Conservation (phyloP, 2,329 filamentous ascomycete genomes). For the Emmonsia crescens region DNA sequence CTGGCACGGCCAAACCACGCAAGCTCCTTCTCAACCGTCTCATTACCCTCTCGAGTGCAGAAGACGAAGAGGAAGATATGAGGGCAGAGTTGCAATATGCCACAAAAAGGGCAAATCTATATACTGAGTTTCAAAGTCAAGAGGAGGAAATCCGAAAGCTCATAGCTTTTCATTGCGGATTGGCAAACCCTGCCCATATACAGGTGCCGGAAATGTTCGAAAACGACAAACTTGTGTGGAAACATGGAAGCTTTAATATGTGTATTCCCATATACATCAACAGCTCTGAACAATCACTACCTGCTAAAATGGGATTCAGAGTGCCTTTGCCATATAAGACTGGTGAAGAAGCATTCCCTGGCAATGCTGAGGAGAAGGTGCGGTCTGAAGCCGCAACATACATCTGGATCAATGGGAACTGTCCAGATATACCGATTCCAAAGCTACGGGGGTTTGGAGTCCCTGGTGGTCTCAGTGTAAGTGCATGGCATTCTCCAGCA, state of each 20-base stretch:
- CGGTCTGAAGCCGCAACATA: constrained; percentile 17
- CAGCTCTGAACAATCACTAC: not conserved
- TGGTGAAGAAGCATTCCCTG: constrained; percentile 13
- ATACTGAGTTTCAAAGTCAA: too few species aligned
- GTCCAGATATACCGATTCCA: constrained; percentile 15
- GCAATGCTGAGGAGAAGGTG: constrained; percentile 16
- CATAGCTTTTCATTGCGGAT: too few species aligned
- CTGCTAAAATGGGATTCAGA: constrained; percentile 6
- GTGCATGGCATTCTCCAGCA: not conserved
- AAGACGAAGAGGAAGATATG: too few species aligned
- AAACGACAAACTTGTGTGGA: constrained; percentile 8
- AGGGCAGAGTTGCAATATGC: too few species aligned
- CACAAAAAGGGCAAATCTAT: too few species aligned
- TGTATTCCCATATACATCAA: constrained; percentile 10
- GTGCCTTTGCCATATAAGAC: constrained; percentile 12
- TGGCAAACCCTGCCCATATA: too few species aligned
- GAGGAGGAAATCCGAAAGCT: too few species aligned
- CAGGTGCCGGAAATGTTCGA: too few species aligned
- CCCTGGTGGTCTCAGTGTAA: constrained; percentile 10
- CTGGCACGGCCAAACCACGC: too few species aligned
- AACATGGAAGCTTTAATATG: constrained; percentile 11
- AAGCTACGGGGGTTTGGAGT: constrained; percentile 17
- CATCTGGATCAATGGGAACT: constrained; percentile 15
- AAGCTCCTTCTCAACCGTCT: too few species aligned
- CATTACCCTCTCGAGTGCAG: too few species aligned